Conservation (phyloP, 805 yeast species). For the Starmerella roubikii region DNA sequence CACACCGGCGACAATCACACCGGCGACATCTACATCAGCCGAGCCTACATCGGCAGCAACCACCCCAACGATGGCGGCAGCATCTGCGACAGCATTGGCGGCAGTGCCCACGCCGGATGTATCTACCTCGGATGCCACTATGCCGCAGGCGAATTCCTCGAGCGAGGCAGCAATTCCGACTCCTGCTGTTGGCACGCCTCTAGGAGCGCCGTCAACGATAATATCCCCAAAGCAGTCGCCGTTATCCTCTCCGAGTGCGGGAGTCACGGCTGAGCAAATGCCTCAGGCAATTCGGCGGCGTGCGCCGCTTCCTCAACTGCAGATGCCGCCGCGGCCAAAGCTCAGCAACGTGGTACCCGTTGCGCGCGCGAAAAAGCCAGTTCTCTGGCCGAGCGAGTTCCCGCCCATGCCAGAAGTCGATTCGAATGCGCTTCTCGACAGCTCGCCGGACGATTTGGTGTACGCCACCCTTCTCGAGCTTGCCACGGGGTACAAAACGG, state of each 20-base stretch:
- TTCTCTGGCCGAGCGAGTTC: constrained; percentile 15
- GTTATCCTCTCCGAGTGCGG: constrained; percentile 9
- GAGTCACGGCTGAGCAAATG: constrained; percentile 9
- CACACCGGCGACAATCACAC: no score
- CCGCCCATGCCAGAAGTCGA: constrained; percentile 27
- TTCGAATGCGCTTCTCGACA: constrained; percentile 27
- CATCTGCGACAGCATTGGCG: no score
- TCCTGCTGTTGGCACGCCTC: no score
- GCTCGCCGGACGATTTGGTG: constrained; percentile 26
- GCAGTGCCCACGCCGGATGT: no score
- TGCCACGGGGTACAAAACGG: constrained; percentile 23
- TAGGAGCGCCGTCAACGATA: no score
- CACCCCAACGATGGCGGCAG: no score
- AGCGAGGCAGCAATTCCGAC: no score
- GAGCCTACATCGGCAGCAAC: no score
- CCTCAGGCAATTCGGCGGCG: not conserved
- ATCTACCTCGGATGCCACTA: no score
- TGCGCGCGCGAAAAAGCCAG: not conserved
- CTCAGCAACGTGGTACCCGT: not conserved
- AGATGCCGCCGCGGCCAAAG: constrained; percentile 10
- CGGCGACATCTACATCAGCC: no score
- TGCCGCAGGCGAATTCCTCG: no score
- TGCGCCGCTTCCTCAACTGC: constrained; percentile 10
- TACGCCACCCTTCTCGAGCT: constrained; percentile 25
- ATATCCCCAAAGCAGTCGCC: not conserved